Conservation (phyloP, 768 basidiomycete species). For the Boletus bicolor region DNA sequence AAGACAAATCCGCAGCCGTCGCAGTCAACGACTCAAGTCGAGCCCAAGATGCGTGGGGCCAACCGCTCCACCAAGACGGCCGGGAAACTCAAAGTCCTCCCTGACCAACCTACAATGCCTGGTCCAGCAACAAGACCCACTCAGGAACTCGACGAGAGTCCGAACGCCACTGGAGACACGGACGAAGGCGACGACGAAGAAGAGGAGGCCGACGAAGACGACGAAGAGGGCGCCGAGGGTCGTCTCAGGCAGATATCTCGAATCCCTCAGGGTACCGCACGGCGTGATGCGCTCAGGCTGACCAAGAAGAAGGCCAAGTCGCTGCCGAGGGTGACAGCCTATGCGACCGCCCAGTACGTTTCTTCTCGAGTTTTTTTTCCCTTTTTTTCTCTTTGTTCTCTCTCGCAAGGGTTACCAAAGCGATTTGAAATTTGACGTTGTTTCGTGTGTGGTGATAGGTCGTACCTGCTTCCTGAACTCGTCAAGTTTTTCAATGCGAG, state of each 20-base stretch:
- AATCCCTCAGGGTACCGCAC: constrained; percentile 92
- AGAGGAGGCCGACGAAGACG: constrained; percentile 49
- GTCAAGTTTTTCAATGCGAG: constrained; percentile 89
- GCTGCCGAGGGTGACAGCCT: constrained; percentile 91
- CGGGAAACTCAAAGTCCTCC: constrained; percentile 85
- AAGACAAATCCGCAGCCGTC: constrained; percentile 24
- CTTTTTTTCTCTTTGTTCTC: too few species aligned
- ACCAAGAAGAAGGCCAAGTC: constrained; percentile 95
- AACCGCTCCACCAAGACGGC: constrained; percentile 79
- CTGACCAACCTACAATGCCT: constrained; percentile 69
- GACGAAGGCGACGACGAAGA: constrained; percentile 70
- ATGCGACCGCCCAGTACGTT: constrained; percentile 83
- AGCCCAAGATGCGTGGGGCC: constrained; percentile 64
- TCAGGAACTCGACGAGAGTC: constrained; percentile 39
- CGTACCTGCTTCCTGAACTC: constrained; percentile 84
- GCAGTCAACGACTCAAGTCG: constrained; percentile 21
- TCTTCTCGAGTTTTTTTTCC: too few species aligned
- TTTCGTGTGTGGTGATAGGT: constrained; percentile 42
- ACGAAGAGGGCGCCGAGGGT: constrained; percentile 58
- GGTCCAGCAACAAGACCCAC: constrained; percentile 29
- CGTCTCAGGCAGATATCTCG: constrained; percentile 69
- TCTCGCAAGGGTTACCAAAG: background rate
- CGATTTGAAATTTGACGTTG: background rate
- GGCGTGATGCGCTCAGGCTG: constrained; percentile 82
- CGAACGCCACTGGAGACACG: constrained; percentile 53